These are phyloP conservation scores for Microbotryum intermedium DNA, from an alignment of 1,284 basidiomycete genomes.

Conservation along the genomic window DNA sequence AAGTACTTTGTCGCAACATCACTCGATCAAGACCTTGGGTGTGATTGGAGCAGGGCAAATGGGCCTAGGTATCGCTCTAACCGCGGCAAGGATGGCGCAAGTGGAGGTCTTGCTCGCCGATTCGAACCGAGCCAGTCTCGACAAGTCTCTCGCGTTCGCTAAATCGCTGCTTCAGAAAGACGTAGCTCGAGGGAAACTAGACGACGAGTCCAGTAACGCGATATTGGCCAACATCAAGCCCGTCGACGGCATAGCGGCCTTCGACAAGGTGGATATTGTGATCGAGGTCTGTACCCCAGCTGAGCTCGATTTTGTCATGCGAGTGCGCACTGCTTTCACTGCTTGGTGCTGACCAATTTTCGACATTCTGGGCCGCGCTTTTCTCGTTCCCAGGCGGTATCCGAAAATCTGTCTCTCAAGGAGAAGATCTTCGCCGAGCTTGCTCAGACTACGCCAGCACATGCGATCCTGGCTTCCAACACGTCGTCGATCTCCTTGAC, in stretches of 20 bases:
- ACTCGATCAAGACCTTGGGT: slow-evolving; percentile 20
- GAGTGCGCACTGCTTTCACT: neutral
- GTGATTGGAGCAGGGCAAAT: slow-evolving; percentile 66
- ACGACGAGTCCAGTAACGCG: slow-evolving; percentile 61
- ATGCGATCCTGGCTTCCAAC: slow-evolving; percentile 81
- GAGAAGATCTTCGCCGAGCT: slow-evolving; percentile 66
- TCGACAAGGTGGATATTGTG: slow-evolving; percentile 75
- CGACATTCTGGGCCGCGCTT: neutral
- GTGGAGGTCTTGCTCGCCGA: slow-evolving; percentile 69
- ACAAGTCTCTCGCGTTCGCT: slow-evolving; percentile 56
- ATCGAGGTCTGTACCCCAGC: slow-evolving; percentile 56
- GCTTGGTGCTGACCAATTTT: neutral
- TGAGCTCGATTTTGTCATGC: neutral
- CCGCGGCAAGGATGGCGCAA: slow-evolving; percentile 64
- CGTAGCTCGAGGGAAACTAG: slow-evolving; percentile 74
- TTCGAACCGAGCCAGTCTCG: slow-evolving; percentile 55
- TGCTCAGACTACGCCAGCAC: slow-evolving; percentile 56
- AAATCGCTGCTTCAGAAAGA: slow-evolving; percentile 78
- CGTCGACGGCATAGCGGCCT: slow-evolving; percentile 46
- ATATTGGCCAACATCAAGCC: slow-evolving; percentile 52
- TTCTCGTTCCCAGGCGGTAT: slow-evolving; percentile 57
- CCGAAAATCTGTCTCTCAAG: slow-evolving; percentile 76
- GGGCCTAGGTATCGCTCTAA: slow-evolving; percentile 73
- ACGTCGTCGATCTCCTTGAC: slow-evolving; percentile 92
- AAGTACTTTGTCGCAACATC: neutral